A percentile compares a stretch with the other conserved stretches of the same genome.
Conservation (phyloP, 345 rosid genomes). For the Microcos paniculata region DNA sequence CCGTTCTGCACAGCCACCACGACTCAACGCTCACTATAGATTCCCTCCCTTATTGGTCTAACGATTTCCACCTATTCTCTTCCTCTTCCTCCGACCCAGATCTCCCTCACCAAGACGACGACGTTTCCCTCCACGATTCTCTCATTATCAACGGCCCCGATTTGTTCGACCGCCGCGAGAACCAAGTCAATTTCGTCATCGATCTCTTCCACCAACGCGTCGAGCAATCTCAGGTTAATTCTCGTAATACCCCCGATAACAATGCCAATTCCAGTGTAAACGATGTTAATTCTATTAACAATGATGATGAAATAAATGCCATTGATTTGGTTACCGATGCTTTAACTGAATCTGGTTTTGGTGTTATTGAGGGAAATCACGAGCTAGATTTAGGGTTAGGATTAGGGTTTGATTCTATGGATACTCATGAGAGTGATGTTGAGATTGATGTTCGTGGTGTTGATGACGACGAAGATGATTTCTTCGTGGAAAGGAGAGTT, state of each 20-base stretch:
- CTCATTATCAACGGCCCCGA: slow-evolving; percentile 36
- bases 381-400: slow-evolving; percentile 47
- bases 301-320: slow-evolving; percentile 12
- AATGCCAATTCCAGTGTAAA: not conserved
- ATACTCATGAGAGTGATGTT: slow-evolving; percentile 28
- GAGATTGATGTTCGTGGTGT: slow-evolving; percentile 22
- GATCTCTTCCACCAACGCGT: slow-evolving; percentile 91
- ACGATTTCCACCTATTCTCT: slow-evolving; percentile 27
- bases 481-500: slow-evolving; percentile 50
- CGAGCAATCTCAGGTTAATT: slow-evolving; percentile 66
- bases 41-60: slow-evolving; percentile 39
- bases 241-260: not conserved
- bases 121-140: slow-evolving; percentile 35
- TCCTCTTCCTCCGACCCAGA: slow-evolving; percentile 35
- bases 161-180: slow-evolving; percentile 48
- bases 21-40: slow-evolving; percentile 29
- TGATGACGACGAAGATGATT: slow-evolving; percentile 44
- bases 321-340: slow-evolving; percentile 34
- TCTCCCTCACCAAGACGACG: slow-evolving; percentile 16
- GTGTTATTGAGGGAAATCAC: slow-evolving; percentile 36
- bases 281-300: not conserved
- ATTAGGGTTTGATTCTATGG: slow-evolving; percentile 44
- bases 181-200: slow-evolving; percentile 76
- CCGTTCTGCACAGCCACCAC: slow-evolving; percentile 20
- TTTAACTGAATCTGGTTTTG: slow-evolving; percentile 34